phyloP scores from a whole-genome alignment of 805 yeast genomes.

The Yamadazyma nakazawae region DNA sequence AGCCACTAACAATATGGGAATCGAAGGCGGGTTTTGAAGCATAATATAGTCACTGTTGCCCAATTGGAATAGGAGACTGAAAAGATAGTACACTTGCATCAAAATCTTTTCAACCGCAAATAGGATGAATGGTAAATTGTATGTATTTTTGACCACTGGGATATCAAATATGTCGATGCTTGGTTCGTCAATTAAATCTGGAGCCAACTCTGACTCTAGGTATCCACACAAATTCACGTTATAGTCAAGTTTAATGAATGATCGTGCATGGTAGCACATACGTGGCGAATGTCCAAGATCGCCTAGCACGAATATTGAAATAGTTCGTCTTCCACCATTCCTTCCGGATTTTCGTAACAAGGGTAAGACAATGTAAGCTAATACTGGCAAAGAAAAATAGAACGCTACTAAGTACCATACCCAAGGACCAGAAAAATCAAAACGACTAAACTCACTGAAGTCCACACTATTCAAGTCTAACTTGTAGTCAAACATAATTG shows the following conservation, averaged over 20 bases:
- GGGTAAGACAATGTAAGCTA: constrained; percentile 42
- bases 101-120: constrained; percentile 61
- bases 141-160: constrained; percentile 34
- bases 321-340: constrained; percentile 39
- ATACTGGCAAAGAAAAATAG: constrained; percentile 46
- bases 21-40: constrained; percentile 89
- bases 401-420: constrained; percentile 43
- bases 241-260: constrained; percentile 67
- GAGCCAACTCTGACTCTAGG: constrained; percentile 53
- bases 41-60: constrained; percentile 66
- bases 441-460: background rate
- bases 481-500: background rate
- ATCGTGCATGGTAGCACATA: constrained; percentile 84
- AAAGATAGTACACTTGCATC: constrained; percentile 49
- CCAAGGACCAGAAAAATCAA: constrained; percentile 31
- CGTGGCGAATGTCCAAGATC: constrained; percentile 95
- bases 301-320: constrained; percentile 81
- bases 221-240: constrained; percentile 86
- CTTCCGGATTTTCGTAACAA: constrained; percentile 14
- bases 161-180: constrained; percentile 52
- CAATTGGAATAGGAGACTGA: constrained; percentile 46
- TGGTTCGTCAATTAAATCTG: constrained; percentile 46
- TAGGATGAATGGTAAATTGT: constrained; percentile 48
- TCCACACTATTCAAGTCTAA: constrained; percentile 1
- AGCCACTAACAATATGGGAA: constrained; percentile 72